Evolutionary conservation across 2,329 filamentous ascomycete species (phyloP), one percentile per base, ranked within the genome.

Genomic region (Epichloe brachyelytri): DNA sequence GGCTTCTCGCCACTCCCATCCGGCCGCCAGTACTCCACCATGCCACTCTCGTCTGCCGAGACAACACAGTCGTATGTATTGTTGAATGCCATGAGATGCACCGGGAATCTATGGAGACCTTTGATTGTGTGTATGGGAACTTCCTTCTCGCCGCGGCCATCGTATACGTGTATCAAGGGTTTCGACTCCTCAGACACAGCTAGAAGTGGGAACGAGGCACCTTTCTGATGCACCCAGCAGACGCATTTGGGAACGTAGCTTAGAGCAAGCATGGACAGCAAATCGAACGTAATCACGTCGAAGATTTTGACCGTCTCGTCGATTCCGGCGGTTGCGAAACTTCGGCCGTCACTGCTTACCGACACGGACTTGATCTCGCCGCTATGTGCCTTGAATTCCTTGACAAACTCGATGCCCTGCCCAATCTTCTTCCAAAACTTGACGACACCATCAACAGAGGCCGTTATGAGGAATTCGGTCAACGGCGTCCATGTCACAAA

Each of bases 371-470:
- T 82, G 62, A 97, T 88, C 63, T 94, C 88, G 48, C 88, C 87
- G 52, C 79, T 76, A 68, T 98, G 94, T 7, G 93, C 90, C 63
- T 83, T 85, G 71, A 95, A 98, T 70, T 98, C 90, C 70, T 98
- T 98, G 49, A 97, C 91, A 63, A 98, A 98, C 70, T 98, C 94
- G 53, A 98, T 86, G 1, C 88, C 88, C 36, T 87, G 83, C 2
- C 81, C 83, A 56, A 86, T 79, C 71, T 98, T 98, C 72, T 98
- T 98, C 93, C 93, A 98, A 67, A 98, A 98, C 68, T 98, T 98
- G 59, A 97, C 91, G 0, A 91, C 85, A n/a, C 94, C 94, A 64
- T 98, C 93, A 43, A 87, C 72, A 0, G 93, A 97, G 54, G 86
- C 88, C 1, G 93, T 98, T 55, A 98, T 93, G 38, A 98, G 75